These are phyloP conservation scores for Dothistroma septosporum DNA, from an alignment of 2,329 filamentous ascomycete genomes.

Conservation along the genomic window DNA sequence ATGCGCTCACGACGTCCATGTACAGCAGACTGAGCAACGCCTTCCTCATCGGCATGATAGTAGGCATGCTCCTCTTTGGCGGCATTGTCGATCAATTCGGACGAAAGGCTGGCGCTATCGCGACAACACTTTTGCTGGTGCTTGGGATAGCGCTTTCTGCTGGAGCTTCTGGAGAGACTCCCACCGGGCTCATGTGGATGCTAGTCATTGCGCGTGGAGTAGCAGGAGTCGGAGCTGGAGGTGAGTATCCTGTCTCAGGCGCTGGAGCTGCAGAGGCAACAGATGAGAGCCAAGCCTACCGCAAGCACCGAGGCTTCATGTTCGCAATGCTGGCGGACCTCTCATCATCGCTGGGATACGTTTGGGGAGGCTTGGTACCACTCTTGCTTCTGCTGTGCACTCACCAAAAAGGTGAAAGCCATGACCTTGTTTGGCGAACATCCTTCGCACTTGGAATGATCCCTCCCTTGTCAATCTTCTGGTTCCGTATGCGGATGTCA, in stretches of 20 bases:
- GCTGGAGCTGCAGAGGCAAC: slow-evolving; percentile 52
- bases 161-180: slow-evolving; percentile 27
- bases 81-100: slow-evolving; percentile 34
- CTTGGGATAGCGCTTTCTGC: slow-evolving; percentile 34
- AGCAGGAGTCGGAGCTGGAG: slow-evolving; percentile 43
- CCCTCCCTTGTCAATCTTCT: slow-evolving; percentile 66
- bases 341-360: slow-evolving; percentile 50
- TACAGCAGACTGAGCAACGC: slow-evolving; percentile 35
- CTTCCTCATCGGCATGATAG: slow-evolving; percentile 35
- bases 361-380: slow-evolving; percentile 44
- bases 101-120: slow-evolving; percentile 34
- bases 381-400: slow-evolving; percentile 51
- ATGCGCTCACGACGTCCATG: slow-evolving; percentile 28
- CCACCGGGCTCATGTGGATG: slow-evolving; percentile 40
- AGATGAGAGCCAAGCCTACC: slow-evolving; percentile 45
- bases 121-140: slow-evolving; percentile 33
- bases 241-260: slow-evolving; percentile 52
- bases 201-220: slow-evolving; percentile 44
- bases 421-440: slow-evolving; percentile 65
- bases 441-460: slow-evolving; percentile 72
- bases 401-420: slow-evolving; percentile 41
- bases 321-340: slow-evolving; percentile 55
- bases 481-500: slow-evolving; percentile 65
- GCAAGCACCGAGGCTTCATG: slow-evolving; percentile 52
- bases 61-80: slow-evolving; percentile 36